Conservation (phyloP, 169 alveolate genomes). For the Cryptosporidium muris region DNA sequence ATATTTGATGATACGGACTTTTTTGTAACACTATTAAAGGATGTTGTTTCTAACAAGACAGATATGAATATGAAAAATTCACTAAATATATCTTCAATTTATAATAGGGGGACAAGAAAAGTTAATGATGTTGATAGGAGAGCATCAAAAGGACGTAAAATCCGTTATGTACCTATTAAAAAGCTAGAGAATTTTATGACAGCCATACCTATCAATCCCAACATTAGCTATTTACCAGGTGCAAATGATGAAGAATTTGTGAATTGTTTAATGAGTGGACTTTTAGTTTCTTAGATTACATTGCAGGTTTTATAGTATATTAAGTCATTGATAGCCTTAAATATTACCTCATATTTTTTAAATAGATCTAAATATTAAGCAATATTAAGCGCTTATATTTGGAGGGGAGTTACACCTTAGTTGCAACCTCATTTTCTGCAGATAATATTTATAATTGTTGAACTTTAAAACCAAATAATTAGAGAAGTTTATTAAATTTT, state of each 20-base stretch:
- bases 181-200: conserved; percentile 74
- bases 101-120: conserved; percentile 42
- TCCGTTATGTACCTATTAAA: conserved; percentile 75
- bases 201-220: conserved; percentile 1
- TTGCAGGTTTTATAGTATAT: no score
- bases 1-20: conserved; percentile 44
- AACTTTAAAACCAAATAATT: no score
- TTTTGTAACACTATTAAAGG: conserved; percentile 26
- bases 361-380: no score
- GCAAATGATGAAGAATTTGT: conserved; percentile 56
- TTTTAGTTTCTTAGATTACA: conserved; percentile 5
- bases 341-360: no score
- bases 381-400: no score
- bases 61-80: neutral
- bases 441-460: no score
- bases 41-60: conserved; percentile 2
- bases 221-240: conserved; percentile 30
- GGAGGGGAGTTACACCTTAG: no score
- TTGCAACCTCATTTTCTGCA: no score
- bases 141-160: conserved; percentile 78
- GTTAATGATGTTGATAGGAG: conserved; percentile 74
- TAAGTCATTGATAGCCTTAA: no score
- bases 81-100: conserved; percentile 47
- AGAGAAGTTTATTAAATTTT: no score
- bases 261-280: conserved; percentile 40